These are phyloP conservation scores for Chaetomiaceae sp. DNA, from an alignment of 2,329 filamentous ascomycete species.

Conservation along the genomic window DNA sequence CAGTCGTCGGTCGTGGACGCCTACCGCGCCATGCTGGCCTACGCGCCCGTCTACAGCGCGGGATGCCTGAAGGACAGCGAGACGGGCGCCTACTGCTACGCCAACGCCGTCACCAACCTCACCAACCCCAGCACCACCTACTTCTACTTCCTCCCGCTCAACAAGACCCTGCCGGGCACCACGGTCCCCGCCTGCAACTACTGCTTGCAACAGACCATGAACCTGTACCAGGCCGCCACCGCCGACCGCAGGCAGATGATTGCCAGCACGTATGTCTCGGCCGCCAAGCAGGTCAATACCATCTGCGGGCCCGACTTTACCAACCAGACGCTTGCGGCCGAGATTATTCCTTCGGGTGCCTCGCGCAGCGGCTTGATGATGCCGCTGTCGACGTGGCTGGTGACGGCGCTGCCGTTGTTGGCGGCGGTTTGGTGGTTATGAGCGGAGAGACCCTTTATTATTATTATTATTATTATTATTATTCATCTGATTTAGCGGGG, in stretches of 20 bases:
- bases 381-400: neutral
- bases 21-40: slow-evolving; percentile 71
- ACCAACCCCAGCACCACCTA: slow-evolving; percentile 68
- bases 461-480: neutral
- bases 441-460: neutral
- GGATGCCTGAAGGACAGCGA: slow-evolving; percentile 69
- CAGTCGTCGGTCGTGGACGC: slow-evolving; percentile 71
- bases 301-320: slow-evolving; percentile 56
- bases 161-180: slow-evolving; percentile 61
- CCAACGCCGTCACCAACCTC: slow-evolving; percentile 74
- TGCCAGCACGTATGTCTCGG: slow-evolving; percentile 61
- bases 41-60: slow-evolving; percentile 72
- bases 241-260: slow-evolving; percentile 63
- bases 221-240: slow-evolving; percentile 67
- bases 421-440: slow-evolving; percentile 1
- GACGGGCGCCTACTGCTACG: slow-evolving; percentile 72
- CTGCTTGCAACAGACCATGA: slow-evolving; percentile 79
- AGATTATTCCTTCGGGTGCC: slow-evolving; percentile 24
- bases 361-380: slow-evolving; percentile 5
- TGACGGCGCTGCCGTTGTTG: neutral
- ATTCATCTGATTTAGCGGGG: neutral
- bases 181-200: slow-evolving; percentile 68
- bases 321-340: slow-evolving; percentile 49
- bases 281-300: slow-evolving; percentile 69
- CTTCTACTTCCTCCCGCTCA: slow-evolving; percentile 81